These are phyloP conservation scores for Aphanomyces euteiches DNA, from an alignment of 352 stramenopile genomes.

Conservation along the genomic window DNA sequence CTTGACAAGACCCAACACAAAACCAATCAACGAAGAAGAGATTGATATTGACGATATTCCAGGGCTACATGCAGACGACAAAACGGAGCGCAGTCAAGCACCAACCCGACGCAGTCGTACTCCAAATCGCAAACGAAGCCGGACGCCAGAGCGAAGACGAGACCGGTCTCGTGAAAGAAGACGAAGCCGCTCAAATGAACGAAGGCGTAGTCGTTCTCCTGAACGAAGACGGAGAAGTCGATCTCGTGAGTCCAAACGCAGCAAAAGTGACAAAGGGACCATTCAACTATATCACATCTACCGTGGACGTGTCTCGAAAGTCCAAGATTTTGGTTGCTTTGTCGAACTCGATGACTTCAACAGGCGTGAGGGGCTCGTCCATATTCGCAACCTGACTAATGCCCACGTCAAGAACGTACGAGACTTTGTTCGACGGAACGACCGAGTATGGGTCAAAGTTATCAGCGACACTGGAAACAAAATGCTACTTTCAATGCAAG, in stretches of 20 bases:
- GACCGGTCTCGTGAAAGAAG: slow-evolving; percentile 33
- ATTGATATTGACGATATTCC: slow-evolving; percentile 27
- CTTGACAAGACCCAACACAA: slow-evolving; percentile 20
- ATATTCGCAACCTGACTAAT: slow-evolving; percentile 91
- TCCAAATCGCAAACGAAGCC: slow-evolving; percentile 20
- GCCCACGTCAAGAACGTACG: slow-evolving; percentile 84
- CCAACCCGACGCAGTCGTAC: not conserved
- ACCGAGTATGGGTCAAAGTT: slow-evolving; percentile 96
- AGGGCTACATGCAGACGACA: slow-evolving; percentile 53
- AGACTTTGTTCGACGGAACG: slow-evolving; percentile 77
- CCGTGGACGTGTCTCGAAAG: slow-evolving; percentile 88
- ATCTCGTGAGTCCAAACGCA: slow-evolving; percentile 38
- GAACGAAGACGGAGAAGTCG: not conserved
- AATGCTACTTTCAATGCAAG: slow-evolving; percentile 94
- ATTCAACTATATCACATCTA: slow-evolving; percentile 95
- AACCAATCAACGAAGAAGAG: slow-evolving; percentile 25
- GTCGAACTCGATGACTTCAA: slow-evolving; percentile 86
- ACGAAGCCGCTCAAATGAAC: slow-evolving; percentile 7
- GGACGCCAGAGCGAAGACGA: slow-evolving; percentile 35
- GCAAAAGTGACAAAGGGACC: slow-evolving; percentile 32
- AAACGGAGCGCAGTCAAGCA: slow-evolving; percentile 45
- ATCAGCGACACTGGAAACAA: slow-evolving; percentile 89
- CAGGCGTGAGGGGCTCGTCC: slow-evolving; percentile 90
- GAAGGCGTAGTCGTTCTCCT: slow-evolving; percentile 26
- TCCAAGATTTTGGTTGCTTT: slow-evolving; percentile 97